A percentile compares a stretch with the other conserved stretches of the same genome.
phyloP scores from a whole-genome alignment of 148 eudicot genomes.

The Cornus florida region DNA sequence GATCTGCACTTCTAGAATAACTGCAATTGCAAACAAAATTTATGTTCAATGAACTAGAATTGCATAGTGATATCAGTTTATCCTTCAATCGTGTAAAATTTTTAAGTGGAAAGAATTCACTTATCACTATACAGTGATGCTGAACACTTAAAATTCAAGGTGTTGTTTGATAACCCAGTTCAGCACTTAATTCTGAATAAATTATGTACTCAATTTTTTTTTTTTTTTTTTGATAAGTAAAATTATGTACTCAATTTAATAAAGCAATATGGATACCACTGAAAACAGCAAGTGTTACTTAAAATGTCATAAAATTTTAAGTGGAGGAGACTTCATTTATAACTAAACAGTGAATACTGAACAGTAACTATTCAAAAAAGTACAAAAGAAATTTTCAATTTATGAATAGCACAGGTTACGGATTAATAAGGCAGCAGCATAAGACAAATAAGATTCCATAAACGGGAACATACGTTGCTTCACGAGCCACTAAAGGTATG shows the following conservation, averaged over 20 bases:
- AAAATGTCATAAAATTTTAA: not conserved
- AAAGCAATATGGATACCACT: not conserved
- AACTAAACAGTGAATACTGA: too few relatives aligned
- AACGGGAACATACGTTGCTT: slow-evolving; percentile 53
- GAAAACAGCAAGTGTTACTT: not conserved
- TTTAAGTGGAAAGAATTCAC: not conserved
- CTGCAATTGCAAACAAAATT: slow-evolving; percentile 47
- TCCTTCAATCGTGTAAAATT: not conserved
- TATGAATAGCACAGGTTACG: not conserved
- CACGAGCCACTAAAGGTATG: slow-evolving; percentile 85
- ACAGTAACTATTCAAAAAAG: too few relatives aligned
- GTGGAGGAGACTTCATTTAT: not conserved
- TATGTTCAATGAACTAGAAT: slow-evolving; percentile 27
- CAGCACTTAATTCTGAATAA: not conserved
- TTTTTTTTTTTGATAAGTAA: too few relatives aligned
- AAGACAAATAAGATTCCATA: slow-evolving; percentile 6
- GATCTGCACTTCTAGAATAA: slow-evolving; percentile 69
- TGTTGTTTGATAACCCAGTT: not conserved
- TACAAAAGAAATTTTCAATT: not conserved
- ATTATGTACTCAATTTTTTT: too few relatives aligned
- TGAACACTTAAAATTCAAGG: not conserved
- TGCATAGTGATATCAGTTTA: slow-evolving; percentile 8
- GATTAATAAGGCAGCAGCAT: slow-evolving; percentile 8
- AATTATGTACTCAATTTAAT: too few relatives aligned
- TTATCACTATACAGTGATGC: not conserved